Evolutionary conservation across 495 filamentous ascomycete genomes (phyloP).

Genomic region (Elasticomyces elasticus): DNA sequence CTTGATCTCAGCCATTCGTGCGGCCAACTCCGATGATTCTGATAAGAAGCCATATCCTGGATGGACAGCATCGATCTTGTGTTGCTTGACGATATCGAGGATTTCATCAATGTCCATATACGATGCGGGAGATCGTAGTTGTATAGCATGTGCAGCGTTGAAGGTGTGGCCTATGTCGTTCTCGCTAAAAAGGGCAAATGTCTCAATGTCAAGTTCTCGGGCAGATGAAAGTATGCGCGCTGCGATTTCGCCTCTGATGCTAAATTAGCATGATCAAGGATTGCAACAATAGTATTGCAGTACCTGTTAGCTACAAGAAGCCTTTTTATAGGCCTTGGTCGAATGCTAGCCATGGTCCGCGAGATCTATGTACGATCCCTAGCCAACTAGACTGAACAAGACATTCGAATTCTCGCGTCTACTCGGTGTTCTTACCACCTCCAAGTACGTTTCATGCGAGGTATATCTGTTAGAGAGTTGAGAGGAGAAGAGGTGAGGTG

Average conservation of each 20-base stretch:
- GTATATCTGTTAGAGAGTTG: too few relatives aligned
- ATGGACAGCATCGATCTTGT: constrained; percentile 48
- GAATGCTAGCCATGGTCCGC: constrained; percentile 4
- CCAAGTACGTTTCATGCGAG: too few relatives aligned
- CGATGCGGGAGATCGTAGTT: constrained; percentile 39
- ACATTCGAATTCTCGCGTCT: too few relatives aligned
- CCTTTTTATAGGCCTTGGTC: constrained; percentile 36
- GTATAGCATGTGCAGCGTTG: constrained; percentile 38
- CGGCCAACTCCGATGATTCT: constrained; percentile 46
- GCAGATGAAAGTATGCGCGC: constrained; percentile 48
- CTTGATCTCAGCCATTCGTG: constrained; percentile 42
- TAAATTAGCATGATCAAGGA: neutral
- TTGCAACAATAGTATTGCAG: neutral
- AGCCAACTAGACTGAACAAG: too few relatives aligned
- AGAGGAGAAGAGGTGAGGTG: too few relatives aligned
- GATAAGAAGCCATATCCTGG: constrained; percentile 57
- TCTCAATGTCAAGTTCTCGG: constrained; percentile 46
- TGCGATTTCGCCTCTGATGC: constrained; percentile 49
- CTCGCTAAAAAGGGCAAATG: constrained; percentile 43
- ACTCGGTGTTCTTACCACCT: too few relatives aligned
- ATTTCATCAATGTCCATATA: constrained; percentile 44
- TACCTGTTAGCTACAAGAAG: constrained; percentile 52
- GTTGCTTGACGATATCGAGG: constrained; percentile 37
- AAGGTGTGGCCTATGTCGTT: constrained; percentile 46
- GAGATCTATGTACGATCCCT: too few relatives aligned